Conservation (phyloP, 345 rosid genomes). For the Hypericum androsaemum region DNA sequence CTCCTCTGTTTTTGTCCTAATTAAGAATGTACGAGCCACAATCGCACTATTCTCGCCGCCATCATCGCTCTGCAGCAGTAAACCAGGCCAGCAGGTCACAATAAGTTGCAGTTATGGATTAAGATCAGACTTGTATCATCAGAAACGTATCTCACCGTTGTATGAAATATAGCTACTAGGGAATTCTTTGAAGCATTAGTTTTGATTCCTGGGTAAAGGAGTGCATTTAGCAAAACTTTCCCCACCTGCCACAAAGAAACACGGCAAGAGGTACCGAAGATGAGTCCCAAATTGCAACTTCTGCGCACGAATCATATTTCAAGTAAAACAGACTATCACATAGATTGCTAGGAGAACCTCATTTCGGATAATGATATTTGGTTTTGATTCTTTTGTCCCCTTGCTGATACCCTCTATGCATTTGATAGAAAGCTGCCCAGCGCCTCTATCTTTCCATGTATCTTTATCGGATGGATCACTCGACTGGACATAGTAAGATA, state of each 20-base stretch:
- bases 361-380: slow-evolving; percentile 72
- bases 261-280: slow-evolving; percentile 8
- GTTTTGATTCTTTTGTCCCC: slow-evolving; percentile 84
- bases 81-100: too few relatives aligned
- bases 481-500: slow-evolving; percentile 38
- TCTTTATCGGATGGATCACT: slow-evolving; percentile 69
- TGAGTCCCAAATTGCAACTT: background rate
- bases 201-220: slow-evolving; percentile 81
- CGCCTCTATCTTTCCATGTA: slow-evolving; percentile 92
- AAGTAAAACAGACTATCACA: background rate
- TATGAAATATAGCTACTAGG: slow-evolving; percentile 80
- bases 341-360: slow-evolving; percentile 41
- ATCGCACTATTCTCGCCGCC: slow-evolving; percentile 33
- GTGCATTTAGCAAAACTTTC: slow-evolving; percentile 73
- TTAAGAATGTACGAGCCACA: slow-evolving; percentile 67
- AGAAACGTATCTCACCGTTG: slow-evolving; percentile 38
- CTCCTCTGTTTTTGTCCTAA: slow-evolving; percentile 62
- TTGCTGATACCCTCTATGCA: slow-evolving; percentile 75
- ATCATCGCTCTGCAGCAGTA: slow-evolving; percentile 43
- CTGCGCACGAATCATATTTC: background rate
- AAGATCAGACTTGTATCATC: too few relatives aligned
- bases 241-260: slow-evolving; percentile 52
- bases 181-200: slow-evolving; percentile 70
- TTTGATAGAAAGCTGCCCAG: slow-evolving; percentile 81
- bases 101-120: too few relatives aligned